Base-by-base conservation (phyloP, 139 green algal genomes). In the Microglena sp. region DNA sequence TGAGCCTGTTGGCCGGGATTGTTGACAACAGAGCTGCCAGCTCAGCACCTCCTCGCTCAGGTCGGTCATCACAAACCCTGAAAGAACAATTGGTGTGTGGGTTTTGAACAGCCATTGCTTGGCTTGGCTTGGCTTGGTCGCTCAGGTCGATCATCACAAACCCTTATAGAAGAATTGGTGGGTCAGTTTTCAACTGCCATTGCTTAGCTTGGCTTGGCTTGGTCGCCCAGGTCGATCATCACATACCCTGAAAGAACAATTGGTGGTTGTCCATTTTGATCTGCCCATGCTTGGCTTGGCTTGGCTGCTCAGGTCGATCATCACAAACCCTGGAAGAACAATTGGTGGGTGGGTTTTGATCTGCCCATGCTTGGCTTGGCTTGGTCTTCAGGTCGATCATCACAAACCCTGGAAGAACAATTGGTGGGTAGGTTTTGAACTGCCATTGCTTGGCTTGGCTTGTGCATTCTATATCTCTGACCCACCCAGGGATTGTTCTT, bases 371-470 rank as follows among this genome's bases (percentile, higher is more conserved):
- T n/a, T n/a, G n/a, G n/a, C n/a, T n/a, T n/a, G n/a, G n/a, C n/a
- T n/a, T n/a, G n/a, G n/a, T n/a, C n/a, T n/a, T 89, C 84, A 0
- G 75, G 79, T 31, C 84, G 66, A 33, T 92, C 85, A 50, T 91
- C 85, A 32, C 72, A 83, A 26, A 92, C 65, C 80, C 77, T 82
- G 44, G 44, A 69, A 5, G 43, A 60, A 8, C 15, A 8, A 60
- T 60, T 60, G 8, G 21, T 60, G 15, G n/a, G n/a, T n/a, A n/a
- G n/a, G n/a, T n/a, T n/a, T n/a, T n/a, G n/a, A n/a, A n/a, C n/a
- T n/a, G n/a, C n/a, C n/a, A n/a, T n/a, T n/a, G n/a, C n/a, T n/a
- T n/a, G n/a, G n/a, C n/a, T n/a, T n/a, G n/a, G n/a, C n/a, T n/a
- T n/a, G n/a, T n/a, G n/a, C n/a, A n/a, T n/a, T n/a, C n/a, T n/a